Conservation (phyloP, 2,329 filamentous ascomycete genomes). For the Aspergillus puulaauensis region DNA sequence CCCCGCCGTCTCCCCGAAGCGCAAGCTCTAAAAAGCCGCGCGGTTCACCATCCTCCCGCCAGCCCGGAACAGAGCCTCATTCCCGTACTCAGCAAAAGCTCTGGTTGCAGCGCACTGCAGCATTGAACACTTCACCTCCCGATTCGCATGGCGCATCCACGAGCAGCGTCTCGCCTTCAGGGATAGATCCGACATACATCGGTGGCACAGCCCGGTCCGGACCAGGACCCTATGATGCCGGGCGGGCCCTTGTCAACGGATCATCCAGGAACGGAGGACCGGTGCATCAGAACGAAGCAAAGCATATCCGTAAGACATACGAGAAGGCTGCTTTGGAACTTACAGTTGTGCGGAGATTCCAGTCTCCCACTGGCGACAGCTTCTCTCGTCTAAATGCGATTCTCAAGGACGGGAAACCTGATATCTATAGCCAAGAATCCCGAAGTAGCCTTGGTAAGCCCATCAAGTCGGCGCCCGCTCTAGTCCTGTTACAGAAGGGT, state of each 20-base stretch:
- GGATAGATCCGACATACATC: constrained; percentile 36
- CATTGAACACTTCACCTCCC: constrained; percentile 45
- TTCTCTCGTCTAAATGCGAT: constrained; percentile 38
- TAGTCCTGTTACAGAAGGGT: constrained; percentile 29
- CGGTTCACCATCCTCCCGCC: constrained; percentile 34
- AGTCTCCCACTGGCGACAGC: constrained; percentile 45
- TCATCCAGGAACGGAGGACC: constrained; percentile 25
- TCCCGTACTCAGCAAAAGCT: constrained; percentile 51
- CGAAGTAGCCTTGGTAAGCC: constrained; percentile 29
- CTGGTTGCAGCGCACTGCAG: constrained; percentile 48
- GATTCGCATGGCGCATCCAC: constrained; percentile 36
- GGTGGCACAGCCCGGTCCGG: constrained; percentile 29
- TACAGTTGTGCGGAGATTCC: constrained; percentile 46
- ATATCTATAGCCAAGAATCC: constrained; percentile 11
- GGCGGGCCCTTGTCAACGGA: constrained; percentile 30
- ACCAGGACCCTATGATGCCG: constrained; percentile 28
- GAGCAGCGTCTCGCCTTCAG: constrained; percentile 31
- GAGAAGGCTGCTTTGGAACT: constrained; percentile 45
- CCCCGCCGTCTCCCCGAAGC: constrained; percentile 41
- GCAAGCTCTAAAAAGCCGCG: constrained; percentile 27
- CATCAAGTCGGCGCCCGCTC: constrained; percentile 36
- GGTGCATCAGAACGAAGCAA: constrained; percentile 36
- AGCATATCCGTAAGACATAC: constrained; percentile 44
- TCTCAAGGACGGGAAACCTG: constrained; percentile 20
- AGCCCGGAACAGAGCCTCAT: constrained; percentile 37